phyloP scores from a whole-genome alignment of 192 early-diverging fungal species.

The Umbelopsis sp. region DNA sequence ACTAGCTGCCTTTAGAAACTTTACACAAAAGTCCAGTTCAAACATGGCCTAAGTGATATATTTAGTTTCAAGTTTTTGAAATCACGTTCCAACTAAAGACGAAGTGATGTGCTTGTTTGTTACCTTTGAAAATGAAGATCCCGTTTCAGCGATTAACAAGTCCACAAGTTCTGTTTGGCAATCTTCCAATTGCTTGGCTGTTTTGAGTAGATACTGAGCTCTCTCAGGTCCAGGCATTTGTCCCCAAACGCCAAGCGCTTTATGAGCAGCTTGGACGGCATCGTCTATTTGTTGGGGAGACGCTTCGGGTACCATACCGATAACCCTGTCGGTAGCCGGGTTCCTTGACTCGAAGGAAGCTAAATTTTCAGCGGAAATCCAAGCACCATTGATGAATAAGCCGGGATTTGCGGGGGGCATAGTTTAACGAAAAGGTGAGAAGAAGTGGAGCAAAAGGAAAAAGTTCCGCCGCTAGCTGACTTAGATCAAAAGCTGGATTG shows the following conservation, averaged over 20 bases:
- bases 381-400: background rate
- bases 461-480: background rate
- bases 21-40: background rate
- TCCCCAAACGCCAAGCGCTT: background rate
- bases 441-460: background rate
- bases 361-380: background rate
- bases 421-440: background rate
- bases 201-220: background rate
- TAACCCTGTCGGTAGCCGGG: background rate
- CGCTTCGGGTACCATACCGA: background rate
- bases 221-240: background rate
- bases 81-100: background rate
- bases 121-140: background rate
- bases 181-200: background rate
- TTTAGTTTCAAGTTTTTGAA: background rate
- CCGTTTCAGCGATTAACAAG: background rate
- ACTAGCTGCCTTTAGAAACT: conserved; percentile 10
- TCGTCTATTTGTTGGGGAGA: background rate
- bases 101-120: background rate
- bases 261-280: conserved; percentile 2
- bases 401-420: background rate
- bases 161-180: background rate
- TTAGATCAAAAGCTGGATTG: no score
- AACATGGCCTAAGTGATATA: conserved; percentile 1
- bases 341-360: background rate